These are phyloP conservation scores for Colletotrichum sp. DNA, from an alignment of 2,329 filamentous ascomycete genomes.

Conservation along the genomic window DNA sequence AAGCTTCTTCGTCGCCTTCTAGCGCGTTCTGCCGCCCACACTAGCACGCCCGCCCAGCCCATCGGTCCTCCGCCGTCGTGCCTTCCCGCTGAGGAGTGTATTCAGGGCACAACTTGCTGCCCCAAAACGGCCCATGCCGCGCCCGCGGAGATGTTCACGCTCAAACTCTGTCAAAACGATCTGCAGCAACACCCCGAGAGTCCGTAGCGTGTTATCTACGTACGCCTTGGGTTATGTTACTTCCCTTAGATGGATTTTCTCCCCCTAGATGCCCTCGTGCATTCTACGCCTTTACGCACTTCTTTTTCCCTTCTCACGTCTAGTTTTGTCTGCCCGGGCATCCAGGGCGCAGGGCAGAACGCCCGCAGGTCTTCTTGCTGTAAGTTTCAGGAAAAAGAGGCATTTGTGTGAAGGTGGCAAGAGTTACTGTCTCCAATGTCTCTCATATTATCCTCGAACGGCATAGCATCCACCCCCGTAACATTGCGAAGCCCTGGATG, in stretches of 20 bases:
- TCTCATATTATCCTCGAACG: background rate
- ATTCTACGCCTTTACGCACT: background rate
- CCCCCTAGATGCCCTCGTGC: background rate
- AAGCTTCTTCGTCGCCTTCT: conserved; percentile 19
- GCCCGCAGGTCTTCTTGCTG: background rate
- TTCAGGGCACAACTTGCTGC: background rate
- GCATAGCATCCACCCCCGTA: background rate
- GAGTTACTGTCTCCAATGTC: background rate
- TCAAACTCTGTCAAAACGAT: background rate
- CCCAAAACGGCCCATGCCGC: background rate
- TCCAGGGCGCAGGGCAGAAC: background rate
- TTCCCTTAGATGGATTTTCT: background rate
- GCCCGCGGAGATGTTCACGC: background rate
- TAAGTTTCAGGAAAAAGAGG: background rate
- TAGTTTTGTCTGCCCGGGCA: background rate
- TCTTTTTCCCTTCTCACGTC: background rate
- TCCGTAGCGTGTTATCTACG: background rate
- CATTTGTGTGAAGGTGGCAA: background rate
- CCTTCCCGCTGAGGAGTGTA: background rate
- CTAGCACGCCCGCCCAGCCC: background rate
- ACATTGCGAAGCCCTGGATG: background rate
- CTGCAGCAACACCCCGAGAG: conserved; percentile 1
- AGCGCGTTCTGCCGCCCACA: background rate
- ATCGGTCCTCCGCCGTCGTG: background rate
- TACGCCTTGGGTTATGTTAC: background rate